Percentiles rank a stretch among this genome's conserved stretches.
phyloP scores from a whole-genome alignment of 306 rosid genomes.

The Acacia confusa region DNA sequence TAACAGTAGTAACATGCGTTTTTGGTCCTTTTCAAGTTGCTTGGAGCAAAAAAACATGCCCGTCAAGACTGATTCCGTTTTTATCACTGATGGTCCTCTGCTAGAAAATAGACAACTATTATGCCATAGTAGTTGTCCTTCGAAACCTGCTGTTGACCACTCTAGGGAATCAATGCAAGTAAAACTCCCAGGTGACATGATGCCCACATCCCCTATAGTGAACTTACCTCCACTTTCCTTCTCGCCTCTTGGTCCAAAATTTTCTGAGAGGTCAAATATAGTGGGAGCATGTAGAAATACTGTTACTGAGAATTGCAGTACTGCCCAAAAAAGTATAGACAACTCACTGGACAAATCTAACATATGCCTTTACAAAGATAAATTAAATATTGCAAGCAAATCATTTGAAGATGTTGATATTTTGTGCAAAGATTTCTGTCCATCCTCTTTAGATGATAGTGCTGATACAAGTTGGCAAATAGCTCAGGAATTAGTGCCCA shows the following conservation, averaged over 20 bases:
- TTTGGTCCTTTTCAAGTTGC: slow-evolving; percentile 55
- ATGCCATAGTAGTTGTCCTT: slow-evolving; percentile 34
- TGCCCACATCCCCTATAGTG: slow-evolving; percentile 44
- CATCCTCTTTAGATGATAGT: slow-evolving; percentile 66
- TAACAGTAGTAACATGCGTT: slow-evolving; percentile 41
- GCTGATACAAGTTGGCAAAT: slow-evolving; percentile 42
- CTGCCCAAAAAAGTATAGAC: slow-evolving; percentile 39
- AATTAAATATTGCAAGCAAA: slow-evolving; percentile 44
- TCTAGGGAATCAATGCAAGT: slow-evolving; percentile 42
- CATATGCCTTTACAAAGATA: slow-evolving; percentile 45
- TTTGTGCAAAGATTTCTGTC: slow-evolving; percentile 54
- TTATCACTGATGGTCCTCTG: slow-evolving; percentile 60
- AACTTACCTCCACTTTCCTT: slow-evolving; percentile 58
- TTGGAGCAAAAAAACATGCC: slow-evolving; percentile 45
- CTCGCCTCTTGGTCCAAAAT: slow-evolving; percentile 92
- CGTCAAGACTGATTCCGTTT: slow-evolving; percentile 34
- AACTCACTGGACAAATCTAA: slow-evolving; percentile 47
- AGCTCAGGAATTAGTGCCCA: slow-evolving; percentile 51
- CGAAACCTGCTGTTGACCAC: slow-evolving; percentile 43
- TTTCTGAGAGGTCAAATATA: slow-evolving; percentile 65
- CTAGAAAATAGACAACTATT: slow-evolving; percentile 39
- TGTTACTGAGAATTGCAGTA: slow-evolving; percentile 44
- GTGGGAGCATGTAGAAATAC: slow-evolving; percentile 42
- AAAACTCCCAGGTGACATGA: slow-evolving; percentile 39
- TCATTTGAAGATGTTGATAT: slow-evolving; percentile 62